These are phyloP conservation scores for Ceratocystis destructans DNA, from an alignment of 2,329 filamentous ascomycete species.

Conservation along the genomic window DNA sequence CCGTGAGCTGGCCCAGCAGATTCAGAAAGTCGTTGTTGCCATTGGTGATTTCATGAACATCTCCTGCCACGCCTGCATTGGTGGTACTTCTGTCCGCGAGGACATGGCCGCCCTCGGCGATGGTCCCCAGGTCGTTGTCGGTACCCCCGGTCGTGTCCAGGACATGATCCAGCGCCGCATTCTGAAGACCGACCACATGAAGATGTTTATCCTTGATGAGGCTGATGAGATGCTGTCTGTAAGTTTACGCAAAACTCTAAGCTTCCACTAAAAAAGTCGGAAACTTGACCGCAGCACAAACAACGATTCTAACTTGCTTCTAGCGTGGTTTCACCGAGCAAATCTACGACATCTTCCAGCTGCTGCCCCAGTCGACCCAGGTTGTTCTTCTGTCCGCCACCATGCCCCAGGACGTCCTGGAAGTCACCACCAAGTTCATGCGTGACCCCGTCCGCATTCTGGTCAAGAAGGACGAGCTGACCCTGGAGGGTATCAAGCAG, in stretches of 20 bases:
- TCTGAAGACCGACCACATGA: constrained; percentile 94
- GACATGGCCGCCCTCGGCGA: constrained; percentile 97
- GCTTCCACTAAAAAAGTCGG: constrained; percentile 19
- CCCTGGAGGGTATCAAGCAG: constrained; percentile 99
- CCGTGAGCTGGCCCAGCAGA: constrained; percentile 96
- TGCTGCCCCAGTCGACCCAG: constrained; percentile 94
- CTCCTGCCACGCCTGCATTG: constrained; percentile 98
- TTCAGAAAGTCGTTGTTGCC: constrained; percentile 97
- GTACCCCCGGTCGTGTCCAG: constrained; percentile 94
- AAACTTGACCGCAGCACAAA: background rate
- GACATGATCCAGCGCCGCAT: constrained; percentile 99
- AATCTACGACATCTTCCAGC: constrained; percentile 99
- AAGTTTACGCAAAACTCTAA: constrained; percentile 27
- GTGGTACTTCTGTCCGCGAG: constrained; percentile 93
- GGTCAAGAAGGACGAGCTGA: constrained; percentile 99
- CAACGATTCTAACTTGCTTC: constrained; percentile 27
- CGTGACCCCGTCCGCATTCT: constrained; percentile 96
- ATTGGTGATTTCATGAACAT: constrained; percentile 99
- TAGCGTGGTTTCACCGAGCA: constrained; percentile 98
- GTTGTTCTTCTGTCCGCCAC: constrained; percentile 96
- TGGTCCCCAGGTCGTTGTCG: constrained; percentile 92
- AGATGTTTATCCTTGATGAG: constrained; percentile 99
- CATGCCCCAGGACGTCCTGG: constrained; percentile 97
- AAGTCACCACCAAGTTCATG: constrained; percentile 99
- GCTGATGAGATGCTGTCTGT: constrained; percentile 97